Percentiles rank a stretch among this genome's conserved stretches.
phyloP scores from a whole-genome alignment of 208 protist genomes.

The Acanthamoeba sp. region DNA sequence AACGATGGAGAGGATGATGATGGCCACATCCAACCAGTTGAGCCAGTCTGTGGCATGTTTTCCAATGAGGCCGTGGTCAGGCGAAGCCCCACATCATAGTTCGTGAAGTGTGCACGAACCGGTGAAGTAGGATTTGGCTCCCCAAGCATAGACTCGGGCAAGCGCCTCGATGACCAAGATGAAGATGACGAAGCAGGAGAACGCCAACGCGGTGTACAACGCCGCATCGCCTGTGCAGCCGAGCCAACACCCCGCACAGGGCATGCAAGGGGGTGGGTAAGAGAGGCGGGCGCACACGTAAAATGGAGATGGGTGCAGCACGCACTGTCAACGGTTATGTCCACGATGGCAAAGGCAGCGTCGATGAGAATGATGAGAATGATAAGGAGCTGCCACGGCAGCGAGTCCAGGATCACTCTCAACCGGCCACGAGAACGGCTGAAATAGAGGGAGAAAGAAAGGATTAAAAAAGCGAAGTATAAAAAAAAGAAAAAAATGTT shows the following conservation, averaged over 20 bases:
- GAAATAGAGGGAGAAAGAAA: background rate
- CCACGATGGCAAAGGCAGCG: conserved; percentile 1
- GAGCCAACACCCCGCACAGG: too few relatives aligned
- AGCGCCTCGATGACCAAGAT: conserved; percentile 17
- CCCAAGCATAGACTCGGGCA: background rate
- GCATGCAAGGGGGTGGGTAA: too few relatives aligned
- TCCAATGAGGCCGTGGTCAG: too few relatives aligned
- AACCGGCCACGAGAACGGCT: background rate
- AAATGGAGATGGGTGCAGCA: too few relatives aligned
- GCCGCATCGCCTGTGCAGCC: background rate
- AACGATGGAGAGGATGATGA: conserved; percentile 65
- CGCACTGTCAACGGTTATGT: conserved; percentile 12
- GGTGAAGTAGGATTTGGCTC: background rate
- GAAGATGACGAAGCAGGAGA: conserved; percentile 42
- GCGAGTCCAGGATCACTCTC: background rate
- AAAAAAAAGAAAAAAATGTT: background rate
- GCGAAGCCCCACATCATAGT: too few relatives aligned
- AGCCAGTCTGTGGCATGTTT: background rate
- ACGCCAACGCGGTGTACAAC: background rate
- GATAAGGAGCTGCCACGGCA: conserved; percentile 9
- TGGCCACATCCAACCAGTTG: conserved; percentile 31
- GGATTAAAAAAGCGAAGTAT: background rate
- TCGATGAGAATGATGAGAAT: conserved; percentile 54
- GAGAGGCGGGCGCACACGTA: too few relatives aligned
- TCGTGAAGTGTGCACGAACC: background rate